Percentiles rank a stretch among this genome's conserved stretches.
phyloP scores from a whole-genome alignment of 257 asterid genomes.

The Ilex asprella region DNA sequence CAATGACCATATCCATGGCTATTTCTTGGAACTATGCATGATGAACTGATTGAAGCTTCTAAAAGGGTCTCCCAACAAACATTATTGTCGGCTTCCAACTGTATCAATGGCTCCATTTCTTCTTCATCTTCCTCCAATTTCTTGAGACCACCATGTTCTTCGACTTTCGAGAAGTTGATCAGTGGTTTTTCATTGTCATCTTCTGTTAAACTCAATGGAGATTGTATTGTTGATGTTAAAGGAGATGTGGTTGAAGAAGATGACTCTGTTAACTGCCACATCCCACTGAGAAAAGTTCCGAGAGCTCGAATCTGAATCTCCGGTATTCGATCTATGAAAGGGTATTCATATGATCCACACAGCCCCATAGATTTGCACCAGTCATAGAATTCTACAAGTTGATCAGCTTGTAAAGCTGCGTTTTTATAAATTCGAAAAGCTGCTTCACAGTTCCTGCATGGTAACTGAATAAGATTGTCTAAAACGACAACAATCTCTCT shows the following conservation, averaged over 20 bases:
- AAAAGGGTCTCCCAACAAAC: constrained; percentile 55
- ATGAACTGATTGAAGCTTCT: constrained; percentile 44
- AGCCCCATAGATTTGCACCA: constrained; percentile 47
- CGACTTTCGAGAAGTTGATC: neutral
- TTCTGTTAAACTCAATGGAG: constrained; percentile 20
- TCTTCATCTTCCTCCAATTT: neutral
- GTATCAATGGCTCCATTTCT: constrained; percentile 40
- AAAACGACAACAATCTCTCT: constrained; percentile 35
- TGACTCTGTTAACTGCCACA: constrained; percentile 59
- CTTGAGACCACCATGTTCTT: neutral
- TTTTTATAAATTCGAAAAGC: constrained; percentile 53
- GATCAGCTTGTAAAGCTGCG: constrained; percentile 46
- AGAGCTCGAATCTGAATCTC: constrained; percentile 48
- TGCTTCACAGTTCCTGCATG: constrained; percentile 30
- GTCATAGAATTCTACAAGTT: constrained; percentile 34
- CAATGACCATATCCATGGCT: neutral
- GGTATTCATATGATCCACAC: constrained; percentile 48
- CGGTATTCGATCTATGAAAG: constrained; percentile 49
- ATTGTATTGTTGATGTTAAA: constrained; percentile 13
- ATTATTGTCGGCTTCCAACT: constrained; percentile 31
- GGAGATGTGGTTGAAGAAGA: constrained; percentile 26
- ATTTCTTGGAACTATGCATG: constrained; percentile 9
- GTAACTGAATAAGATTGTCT: constrained; percentile 47
- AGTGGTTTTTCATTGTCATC: constrained; percentile 8
- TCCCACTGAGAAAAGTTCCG: constrained; percentile 44